phyloP scores from a whole-genome alignment of 2,329 filamentous ascomycete species.

The Conoideocrella luteorostrata region DNA sequence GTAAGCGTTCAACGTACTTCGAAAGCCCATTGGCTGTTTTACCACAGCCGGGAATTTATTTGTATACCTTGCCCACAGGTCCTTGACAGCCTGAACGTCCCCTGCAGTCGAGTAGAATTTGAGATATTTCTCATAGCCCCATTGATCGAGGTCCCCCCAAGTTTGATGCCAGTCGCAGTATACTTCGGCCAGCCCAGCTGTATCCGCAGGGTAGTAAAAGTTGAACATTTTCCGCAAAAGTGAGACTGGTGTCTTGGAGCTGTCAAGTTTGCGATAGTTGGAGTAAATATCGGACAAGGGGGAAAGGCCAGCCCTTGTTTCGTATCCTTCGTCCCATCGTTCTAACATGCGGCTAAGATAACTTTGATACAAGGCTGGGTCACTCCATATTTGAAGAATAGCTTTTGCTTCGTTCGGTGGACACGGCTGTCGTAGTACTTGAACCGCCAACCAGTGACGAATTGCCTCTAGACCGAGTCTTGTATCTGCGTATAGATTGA shows the following conservation, averaged over 20 bases:
- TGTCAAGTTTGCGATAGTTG: conserved; percentile 37
- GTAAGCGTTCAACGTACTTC: conserved; percentile 65
- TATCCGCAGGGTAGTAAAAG: conserved; percentile 30
- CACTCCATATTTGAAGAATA: conserved; percentile 34
- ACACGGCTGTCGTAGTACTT: conserved; percentile 27
- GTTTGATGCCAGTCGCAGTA: conserved; percentile 42
- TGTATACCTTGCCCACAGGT: conserved; percentile 39
- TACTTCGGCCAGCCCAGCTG: conserved; percentile 37
- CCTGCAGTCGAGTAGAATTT: conserved; percentile 42
- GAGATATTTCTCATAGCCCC: conserved; percentile 43
- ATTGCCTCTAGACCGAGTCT: conserved; percentile 20
- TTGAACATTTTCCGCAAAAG: conserved; percentile 41
- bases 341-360: conserved; percentile 32
- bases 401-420: conserved; percentile 24
- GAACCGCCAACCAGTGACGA: conserved; percentile 23
- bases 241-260: conserved; percentile 27
- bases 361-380: conserved; percentile 35
- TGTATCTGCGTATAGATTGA: conserved; percentile 17
- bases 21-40: conserved; percentile 32
- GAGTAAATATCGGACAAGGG: conserved; percentile 37
- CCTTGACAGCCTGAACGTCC: conserved; percentile 37
- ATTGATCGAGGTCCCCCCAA: conserved; percentile 32
- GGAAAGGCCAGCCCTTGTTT: conserved; percentile 21
- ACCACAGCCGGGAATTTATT: conserved; percentile 28
- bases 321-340: conserved; percentile 21